Conservation (phyloP, 192 early-diverging fungal species). For the Coemansia sp. region DNA sequence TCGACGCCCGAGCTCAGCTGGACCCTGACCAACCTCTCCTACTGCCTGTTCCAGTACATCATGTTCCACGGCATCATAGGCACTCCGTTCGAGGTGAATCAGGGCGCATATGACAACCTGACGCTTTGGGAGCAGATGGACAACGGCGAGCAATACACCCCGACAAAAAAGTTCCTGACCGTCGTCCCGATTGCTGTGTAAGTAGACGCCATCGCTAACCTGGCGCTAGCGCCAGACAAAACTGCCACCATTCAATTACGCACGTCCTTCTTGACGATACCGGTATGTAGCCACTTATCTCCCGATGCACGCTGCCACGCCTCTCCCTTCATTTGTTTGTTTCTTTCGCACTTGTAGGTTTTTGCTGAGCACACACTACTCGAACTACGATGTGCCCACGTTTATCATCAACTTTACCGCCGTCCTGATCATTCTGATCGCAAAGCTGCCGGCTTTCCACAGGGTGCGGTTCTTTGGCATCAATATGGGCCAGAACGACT, state of each 20-base stretch:
- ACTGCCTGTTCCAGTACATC: conserved; percentile 90
- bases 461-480: conserved; percentile 93
- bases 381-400: conserved; percentile 86
- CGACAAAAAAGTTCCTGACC: conserved; percentile 96
- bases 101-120: conserved; percentile 87
- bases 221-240: background rate
- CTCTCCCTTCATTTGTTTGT: conserved; percentile 9
- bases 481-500: conserved; percentile 62
- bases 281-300: too few species aligned
- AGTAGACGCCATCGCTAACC: conserved; percentile 35
- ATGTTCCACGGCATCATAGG: conserved; percentile 98
- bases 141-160: conserved; percentile 94
- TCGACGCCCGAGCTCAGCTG: conserved; percentile 89
- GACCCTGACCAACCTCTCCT: conserved; percentile 92
- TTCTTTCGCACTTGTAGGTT: conserved; percentile 59
- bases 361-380: conserved; percentile 91
- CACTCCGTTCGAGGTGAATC: conserved; percentile 91
- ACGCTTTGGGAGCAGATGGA: conserved; percentile 99
- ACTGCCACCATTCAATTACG: background rate
- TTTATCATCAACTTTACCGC: conserved; percentile 90
- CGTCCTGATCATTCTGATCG: conserved; percentile 78
- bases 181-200: conserved; percentile 92
- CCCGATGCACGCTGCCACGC: too few species aligned
- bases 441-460: conserved; percentile 89
- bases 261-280: too few species aligned